phyloP scores from a whole-genome alignment of 164 flowering plant genomes.

The Tetrastigma voinierianum region DNA sequence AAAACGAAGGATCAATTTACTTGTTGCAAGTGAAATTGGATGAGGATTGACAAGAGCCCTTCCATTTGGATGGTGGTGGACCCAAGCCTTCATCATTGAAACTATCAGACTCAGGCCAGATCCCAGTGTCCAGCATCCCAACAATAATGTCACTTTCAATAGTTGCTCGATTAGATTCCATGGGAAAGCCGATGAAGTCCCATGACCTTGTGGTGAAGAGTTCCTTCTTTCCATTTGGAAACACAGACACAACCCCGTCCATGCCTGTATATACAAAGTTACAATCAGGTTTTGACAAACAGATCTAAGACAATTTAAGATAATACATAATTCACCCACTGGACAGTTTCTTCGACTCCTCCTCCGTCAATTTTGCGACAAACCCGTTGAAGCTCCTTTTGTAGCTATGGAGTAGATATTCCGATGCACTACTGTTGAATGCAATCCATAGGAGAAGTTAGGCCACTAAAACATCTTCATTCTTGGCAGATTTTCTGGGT shows the following conservation, averaged over 20 bases:
- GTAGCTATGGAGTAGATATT: background rate
- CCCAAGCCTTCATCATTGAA: constrained; percentile 17
- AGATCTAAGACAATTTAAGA: background rate
- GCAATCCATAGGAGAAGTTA: no score
- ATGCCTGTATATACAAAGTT: background rate
- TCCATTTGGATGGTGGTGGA: constrained; percentile 23
- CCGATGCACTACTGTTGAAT: background rate
- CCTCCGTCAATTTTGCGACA: background rate
- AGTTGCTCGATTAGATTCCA: background rate
- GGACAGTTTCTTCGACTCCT: background rate
- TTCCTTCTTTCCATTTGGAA: background rate
- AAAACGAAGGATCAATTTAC: no score
- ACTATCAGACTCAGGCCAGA: constrained; percentile 11
- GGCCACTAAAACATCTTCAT: no score
- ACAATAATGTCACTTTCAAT: constrained; percentile 15
- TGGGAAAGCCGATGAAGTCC: constrained; percentile 19
- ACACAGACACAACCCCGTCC: constrained; percentile 6
- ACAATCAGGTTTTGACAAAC: background rate
- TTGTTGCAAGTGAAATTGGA: constrained; percentile 21
- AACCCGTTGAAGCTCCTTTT: background rate
- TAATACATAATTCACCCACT: background rate
- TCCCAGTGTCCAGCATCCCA: constrained; percentile 6
- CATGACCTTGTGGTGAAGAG: constrained; percentile 22
- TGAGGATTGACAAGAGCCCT: constrained; percentile 13
- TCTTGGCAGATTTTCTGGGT: no score